A percentile compares a stretch with the other conserved stretches of the same genome.
Evolutionary conservation across 768 basidiomycete species (phyloP).

Genomic region (Melanogaster broomeanus): DNA sequence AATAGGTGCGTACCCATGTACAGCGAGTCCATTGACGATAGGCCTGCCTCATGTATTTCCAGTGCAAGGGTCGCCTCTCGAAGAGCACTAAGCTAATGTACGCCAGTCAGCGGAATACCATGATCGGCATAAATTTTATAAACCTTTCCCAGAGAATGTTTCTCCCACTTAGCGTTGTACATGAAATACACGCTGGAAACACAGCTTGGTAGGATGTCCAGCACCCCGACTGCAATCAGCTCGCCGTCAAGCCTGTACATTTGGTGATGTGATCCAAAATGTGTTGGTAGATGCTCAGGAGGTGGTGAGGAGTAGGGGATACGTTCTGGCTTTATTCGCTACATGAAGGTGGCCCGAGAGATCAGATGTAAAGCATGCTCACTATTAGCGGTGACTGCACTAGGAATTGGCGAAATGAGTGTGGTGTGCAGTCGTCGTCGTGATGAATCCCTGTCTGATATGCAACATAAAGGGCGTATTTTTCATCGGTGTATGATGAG

Average conservation of each 20-base stretch:
- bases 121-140: background rate
- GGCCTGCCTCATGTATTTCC: conserved; percentile 76
- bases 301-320: conserved; percentile 57
- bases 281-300: conserved; percentile 61
- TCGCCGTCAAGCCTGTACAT: conserved; percentile 80
- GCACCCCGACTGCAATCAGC: conserved; percentile 82
- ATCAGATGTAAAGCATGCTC: conserved; percentile 20
- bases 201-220: conserved; percentile 88
- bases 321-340: conserved; percentile 46
- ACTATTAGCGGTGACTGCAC: conserved; percentile 78
- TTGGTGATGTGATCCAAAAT: conserved; percentile 94
- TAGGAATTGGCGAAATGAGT: conserved; percentile 71
- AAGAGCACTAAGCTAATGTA: conserved; percentile 73
- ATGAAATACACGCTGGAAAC: conserved; percentile 90
- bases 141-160: conserved; percentile 79
- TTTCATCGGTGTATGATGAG: conserved; percentile 76
- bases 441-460: conserved; percentile 84
- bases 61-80: conserved; percentile 74
- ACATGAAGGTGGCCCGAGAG: background rate
- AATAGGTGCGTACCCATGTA: conserved; percentile 75
- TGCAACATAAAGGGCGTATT: conserved; percentile 70
- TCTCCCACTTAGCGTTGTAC: conserved; percentile 73
- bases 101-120: background rate
- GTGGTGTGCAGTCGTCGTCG: conserved; percentile 53
- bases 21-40: conserved; percentile 58